Conservation (phyloP, 2,329 filamentous ascomycete genomes). For the Phaeosphaeriaceae sp. region DNA sequence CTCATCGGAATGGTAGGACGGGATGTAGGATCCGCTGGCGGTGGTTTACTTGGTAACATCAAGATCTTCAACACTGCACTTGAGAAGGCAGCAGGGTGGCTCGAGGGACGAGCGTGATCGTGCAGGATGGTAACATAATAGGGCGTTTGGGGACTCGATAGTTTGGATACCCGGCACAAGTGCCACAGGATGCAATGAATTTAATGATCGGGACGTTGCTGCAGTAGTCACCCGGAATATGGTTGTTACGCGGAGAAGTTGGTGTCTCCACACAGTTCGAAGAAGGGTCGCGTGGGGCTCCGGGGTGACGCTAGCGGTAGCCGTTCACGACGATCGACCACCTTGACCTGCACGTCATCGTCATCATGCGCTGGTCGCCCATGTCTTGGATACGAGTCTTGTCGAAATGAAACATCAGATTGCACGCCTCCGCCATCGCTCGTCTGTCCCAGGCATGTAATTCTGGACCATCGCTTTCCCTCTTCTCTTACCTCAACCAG, state of each 20-base stretch:
- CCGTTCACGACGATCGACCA: background rate
- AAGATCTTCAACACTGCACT: constrained; percentile 44
- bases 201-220: background rate
- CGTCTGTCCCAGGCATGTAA: background rate
- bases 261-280: background rate
- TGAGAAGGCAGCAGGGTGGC: constrained; percentile 42
- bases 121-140: background rate
- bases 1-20: constrained; percentile 36
- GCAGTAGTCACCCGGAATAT: background rate
- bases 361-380: constrained; percentile 8
- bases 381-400: constrained; percentile 1
- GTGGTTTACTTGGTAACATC: constrained; percentile 40
- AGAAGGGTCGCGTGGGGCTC: background rate
- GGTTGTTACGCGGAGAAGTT: background rate
- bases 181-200: constrained; percentile 3
- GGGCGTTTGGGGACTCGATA: background rate
- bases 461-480: background rate
- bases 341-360: background rate
- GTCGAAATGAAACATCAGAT: constrained; percentile 3
- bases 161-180: constrained; percentile 8
- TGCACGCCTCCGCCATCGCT: background rate
- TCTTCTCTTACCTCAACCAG: background rate
- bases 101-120: constrained; percentile 42
- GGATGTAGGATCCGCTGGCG: constrained; percentile 36
- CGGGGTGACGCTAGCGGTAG: background rate